A percentile compares a stretch with the other conserved stretches of the same genome.
Evolutionary conservation across 345 rosid species (phyloP).

Genomic region (Eucalyptus pauciflora): DNA sequence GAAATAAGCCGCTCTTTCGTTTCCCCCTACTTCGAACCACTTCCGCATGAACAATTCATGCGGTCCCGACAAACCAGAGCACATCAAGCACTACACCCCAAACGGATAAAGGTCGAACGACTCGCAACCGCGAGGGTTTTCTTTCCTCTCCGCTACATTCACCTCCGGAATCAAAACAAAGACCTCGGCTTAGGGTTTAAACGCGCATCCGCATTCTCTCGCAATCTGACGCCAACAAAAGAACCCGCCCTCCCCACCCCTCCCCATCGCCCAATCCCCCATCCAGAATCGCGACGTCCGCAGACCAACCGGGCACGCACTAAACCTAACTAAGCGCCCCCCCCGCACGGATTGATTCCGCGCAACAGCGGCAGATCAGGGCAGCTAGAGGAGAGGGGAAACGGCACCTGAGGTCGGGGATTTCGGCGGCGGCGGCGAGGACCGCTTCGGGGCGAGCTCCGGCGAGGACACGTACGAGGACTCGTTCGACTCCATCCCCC

Average conservation of each 20-base stretch:
- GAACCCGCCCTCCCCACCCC: not conserved
- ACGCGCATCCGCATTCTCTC: not conserved
- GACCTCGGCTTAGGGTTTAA: not conserved
- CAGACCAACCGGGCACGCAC: not conserved
- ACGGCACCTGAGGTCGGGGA: slow-evolving; percentile 59
- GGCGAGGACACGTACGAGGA: slow-evolving; percentile 75
- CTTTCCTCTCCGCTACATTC: not conserved
- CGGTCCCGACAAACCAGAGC: not conserved
- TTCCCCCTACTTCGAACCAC: not conserved
- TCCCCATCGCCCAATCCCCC: not conserved
- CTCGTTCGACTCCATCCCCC: slow-evolving; percentile 78
- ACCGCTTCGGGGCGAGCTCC: slow-evolving; percentile 54
- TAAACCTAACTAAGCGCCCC: not conserved
- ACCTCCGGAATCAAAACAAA: not conserved
- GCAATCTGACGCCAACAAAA: not conserved
- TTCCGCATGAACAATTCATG: not conserved
- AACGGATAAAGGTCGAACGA: not conserved
- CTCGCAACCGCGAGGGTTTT: not conserved
- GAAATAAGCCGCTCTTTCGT: not conserved
- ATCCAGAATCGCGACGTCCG: not conserved
- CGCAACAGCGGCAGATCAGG: slow-evolving; percentile 16
- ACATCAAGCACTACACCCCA: not conserved
- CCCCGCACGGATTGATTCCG: not conserved
- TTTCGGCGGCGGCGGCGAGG: slow-evolving; percentile 56
- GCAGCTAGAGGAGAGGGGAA: slow-evolving; percentile 1